Percentiles rank a stretch among this genome's conserved stretches.
phyloP scores from a whole-genome alignment of 805 yeast species.

The Saccharomyces eubayanus region DNA sequence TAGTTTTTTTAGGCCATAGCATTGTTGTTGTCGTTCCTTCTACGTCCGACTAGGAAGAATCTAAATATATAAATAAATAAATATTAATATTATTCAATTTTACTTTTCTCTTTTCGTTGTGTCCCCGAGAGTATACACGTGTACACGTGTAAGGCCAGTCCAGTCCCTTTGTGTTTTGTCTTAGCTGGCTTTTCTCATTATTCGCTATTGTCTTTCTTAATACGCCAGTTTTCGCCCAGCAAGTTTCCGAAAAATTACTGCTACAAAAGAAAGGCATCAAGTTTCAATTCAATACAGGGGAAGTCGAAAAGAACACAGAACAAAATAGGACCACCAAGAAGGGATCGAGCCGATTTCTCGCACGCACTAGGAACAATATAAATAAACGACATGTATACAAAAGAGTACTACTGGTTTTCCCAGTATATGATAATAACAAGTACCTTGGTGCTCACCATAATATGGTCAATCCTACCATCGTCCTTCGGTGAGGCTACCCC shows the following conservation, averaged over 20 bases:
- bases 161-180: not conserved
- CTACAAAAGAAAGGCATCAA: not conserved
- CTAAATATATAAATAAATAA: not conserved
- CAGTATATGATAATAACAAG: constrained; percentile 60
- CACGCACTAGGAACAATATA: not conserved
- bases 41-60: not conserved
- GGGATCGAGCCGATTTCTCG: not conserved
- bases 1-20: not conserved
- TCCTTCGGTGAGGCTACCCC: not conserved
- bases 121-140: not conserved
- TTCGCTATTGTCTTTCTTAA: not conserved
- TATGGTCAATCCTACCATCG: constrained; percentile 69
- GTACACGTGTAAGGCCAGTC: too few species aligned
- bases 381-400: not conserved
- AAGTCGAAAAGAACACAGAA: not conserved
- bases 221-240: not conserved
- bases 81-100: not conserved
- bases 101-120: not conserved
- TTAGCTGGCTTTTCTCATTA: not conserved
- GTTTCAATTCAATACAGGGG: not conserved
- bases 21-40: not conserved
- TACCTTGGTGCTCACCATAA: constrained; percentile 45
- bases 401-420: constrained; percentile 83
- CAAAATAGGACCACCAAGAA: not conserved
- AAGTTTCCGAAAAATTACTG: not conserved